These are phyloP conservation scores for Cercospora zeina DNA, from an alignment of 2,329 filamentous ascomycete species.

Conservation along the genomic window DNA sequence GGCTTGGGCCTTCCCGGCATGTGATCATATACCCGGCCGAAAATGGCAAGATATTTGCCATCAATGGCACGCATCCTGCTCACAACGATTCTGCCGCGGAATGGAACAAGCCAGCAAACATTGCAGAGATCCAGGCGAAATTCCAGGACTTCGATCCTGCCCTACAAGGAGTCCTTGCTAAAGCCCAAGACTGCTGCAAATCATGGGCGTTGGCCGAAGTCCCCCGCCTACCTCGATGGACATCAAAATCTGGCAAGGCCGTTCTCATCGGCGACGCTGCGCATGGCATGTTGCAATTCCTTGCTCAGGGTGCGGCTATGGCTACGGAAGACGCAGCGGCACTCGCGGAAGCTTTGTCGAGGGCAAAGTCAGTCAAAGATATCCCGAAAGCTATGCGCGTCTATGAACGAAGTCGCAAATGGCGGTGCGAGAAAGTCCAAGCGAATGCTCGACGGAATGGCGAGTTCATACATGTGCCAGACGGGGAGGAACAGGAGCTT, in stretches of 20 bases:
- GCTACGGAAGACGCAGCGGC: slow-evolving; percentile 17
- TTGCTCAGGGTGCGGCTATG: slow-evolving; percentile 15
- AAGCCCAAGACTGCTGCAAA: slow-evolving; percentile 14
- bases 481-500: slow-evolving; percentile 16
- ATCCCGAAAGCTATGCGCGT: slow-evolving; percentile 7
- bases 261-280: slow-evolving; percentile 13
- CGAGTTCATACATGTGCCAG: slow-evolving; percentile 16
- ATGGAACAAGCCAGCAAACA: slow-evolving; percentile 13
- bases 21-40: slow-evolving; percentile 16
- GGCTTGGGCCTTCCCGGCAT: slow-evolving; percentile 11
- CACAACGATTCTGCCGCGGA: slow-evolving; percentile 14
- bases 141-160: slow-evolving; percentile 16
- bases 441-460: slow-evolving; percentile 12
- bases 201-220: slow-evolving; percentile 16
- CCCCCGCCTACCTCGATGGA: slow-evolving; percentile 6
- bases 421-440: slow-evolving; percentile 17
- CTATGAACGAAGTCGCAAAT: slow-evolving; percentile 15
- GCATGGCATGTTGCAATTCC: slow-evolving; percentile 15
- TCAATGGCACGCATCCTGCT: slow-evolving; percentile 15
- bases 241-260: slow-evolving; percentile 10
- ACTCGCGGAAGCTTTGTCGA: not conserved
- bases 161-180: slow-evolving; percentile 6
- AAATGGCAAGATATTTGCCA: slow-evolving; percentile 3
- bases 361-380: not conserved
- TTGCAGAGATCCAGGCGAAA: slow-evolving; percentile 7